Base-by-base conservation (phyloP, 805 yeast species). In the Zygosaccharomyces gambellarensis region DNA sequence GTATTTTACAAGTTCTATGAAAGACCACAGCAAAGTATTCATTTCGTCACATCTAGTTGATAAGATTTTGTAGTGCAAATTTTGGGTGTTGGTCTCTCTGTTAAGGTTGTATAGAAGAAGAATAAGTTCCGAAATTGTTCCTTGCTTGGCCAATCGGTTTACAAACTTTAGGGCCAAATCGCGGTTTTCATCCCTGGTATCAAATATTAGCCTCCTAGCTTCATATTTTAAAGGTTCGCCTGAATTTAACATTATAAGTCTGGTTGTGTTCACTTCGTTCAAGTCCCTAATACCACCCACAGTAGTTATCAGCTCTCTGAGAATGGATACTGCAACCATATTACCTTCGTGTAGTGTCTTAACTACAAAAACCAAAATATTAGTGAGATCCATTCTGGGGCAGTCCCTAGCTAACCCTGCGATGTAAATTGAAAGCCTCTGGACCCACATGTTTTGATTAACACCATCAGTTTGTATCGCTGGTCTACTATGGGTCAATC, bases 261-360 rank as follows among this genome's bases (percentile, higher is more conserved):
- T 95, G 21, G 73, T 72, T 4, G 76, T 65, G 0, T 89, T 83
- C 30, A 90, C 72, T 58, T 90, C 87, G 10, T 83, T 74, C 29
- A 80, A 77, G 36, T 82, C 75, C 54, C 82, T 83, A 36, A 90
- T 78, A 10, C 97, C 97, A 29, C 90, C 87, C 83, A 88, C 87
- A 9, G 81, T 73, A 12, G 75, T 68, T 10, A 90, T 65, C 29
- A 90, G 69, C 50, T 88, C 92, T 51, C 79, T 79, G 36, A 90
- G 66, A 12, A 92, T 74, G 14, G 84, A 72, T 3, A 87, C 67
- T 5, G 84, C 83, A 21, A 82, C 74, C 1, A 77, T 73, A 41
- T 83, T 85, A 2, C 78, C 79, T 4, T 68, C 61, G 55, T 82
- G 84, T 36, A 92, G 71, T 29, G 83, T 80, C 57, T 84, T 85